These are phyloP conservation scores for Rhododendron molle DNA, from an alignment of 148 eudicot species.

Conservation along the genomic window DNA sequence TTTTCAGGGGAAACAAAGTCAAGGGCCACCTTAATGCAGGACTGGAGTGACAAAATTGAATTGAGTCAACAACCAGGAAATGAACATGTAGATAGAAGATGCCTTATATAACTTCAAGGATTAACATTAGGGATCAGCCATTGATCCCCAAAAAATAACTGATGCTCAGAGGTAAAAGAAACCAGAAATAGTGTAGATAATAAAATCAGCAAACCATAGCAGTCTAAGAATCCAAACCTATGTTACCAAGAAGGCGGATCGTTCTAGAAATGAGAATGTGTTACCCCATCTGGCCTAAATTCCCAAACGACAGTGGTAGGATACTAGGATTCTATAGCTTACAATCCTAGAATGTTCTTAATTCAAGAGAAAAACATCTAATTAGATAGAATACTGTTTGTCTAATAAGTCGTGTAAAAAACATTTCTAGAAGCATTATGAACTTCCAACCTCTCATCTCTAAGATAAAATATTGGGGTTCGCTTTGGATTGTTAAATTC, in stretches of 20 bases:
- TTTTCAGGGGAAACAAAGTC: conserved; percentile 97
- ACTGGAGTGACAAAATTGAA: conserved; percentile 33
- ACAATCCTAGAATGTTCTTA: not conserved
- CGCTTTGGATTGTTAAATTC: not conserved
- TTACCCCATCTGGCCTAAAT: not conserved
- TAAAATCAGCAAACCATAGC: not conserved
- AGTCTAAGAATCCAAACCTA: not conserved
- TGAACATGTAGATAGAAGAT: not conserved
- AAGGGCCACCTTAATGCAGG: conserved; percentile 91
- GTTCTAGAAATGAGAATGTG: not conserved
- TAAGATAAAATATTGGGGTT: not conserved
- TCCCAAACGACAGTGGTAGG: not conserved
- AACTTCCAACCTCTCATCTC: not conserved
- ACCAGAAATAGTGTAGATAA: not conserved
- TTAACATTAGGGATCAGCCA: not conserved
- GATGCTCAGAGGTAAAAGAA: not conserved
- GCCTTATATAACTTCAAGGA: not conserved
- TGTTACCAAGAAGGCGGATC: not conserved
- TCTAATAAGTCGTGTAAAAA: not conserved
- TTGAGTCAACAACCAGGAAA: not conserved
- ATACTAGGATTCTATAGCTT: not conserved
- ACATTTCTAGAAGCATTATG: not conserved
- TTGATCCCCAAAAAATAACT: not conserved
- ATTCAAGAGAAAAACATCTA: not conserved
- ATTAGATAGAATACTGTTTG: not conserved